These are phyloP conservation scores for Quercus gilva DNA, from an alignment of 306 rosid species.

Conservation along the genomic window DNA sequence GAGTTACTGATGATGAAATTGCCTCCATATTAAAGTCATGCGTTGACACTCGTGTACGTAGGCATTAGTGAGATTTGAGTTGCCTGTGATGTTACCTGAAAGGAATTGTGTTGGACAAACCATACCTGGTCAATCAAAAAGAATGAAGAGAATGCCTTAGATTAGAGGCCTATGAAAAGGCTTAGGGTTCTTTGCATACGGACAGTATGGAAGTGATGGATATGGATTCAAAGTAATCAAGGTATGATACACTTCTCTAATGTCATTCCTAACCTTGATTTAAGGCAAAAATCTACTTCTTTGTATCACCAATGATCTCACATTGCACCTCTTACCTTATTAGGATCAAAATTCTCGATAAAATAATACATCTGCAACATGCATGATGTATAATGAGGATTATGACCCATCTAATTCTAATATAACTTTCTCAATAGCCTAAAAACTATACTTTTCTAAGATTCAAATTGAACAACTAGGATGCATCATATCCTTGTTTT, in stretches of 20 bases:
- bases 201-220: not conserved
- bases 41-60: too few relatives aligned
- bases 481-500: not conserved
- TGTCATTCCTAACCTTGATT: not conserved
- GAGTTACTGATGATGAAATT: too few relatives aligned
- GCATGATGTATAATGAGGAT: not conserved
- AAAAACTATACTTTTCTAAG: not conserved
- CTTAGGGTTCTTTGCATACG: not conserved
- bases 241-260: not conserved
- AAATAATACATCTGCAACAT: not conserved
- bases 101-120: not conserved
- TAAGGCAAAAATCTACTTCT: not conserved
- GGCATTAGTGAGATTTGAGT: too few relatives aligned
- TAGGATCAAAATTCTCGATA: not conserved
- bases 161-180: not conserved
- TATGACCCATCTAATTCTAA: not conserved
- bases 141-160: not conserved
- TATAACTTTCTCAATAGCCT: not conserved
- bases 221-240: not conserved
- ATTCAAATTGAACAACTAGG: not conserved
- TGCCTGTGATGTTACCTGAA: too few relatives aligned
- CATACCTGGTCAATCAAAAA: not conserved
- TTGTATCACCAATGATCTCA: not conserved
- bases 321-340: not conserved
- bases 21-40: too few relatives aligned